phyloP scores from a whole-genome alignment of 257 asterid species.

The Solanum habrochaites region DNA sequence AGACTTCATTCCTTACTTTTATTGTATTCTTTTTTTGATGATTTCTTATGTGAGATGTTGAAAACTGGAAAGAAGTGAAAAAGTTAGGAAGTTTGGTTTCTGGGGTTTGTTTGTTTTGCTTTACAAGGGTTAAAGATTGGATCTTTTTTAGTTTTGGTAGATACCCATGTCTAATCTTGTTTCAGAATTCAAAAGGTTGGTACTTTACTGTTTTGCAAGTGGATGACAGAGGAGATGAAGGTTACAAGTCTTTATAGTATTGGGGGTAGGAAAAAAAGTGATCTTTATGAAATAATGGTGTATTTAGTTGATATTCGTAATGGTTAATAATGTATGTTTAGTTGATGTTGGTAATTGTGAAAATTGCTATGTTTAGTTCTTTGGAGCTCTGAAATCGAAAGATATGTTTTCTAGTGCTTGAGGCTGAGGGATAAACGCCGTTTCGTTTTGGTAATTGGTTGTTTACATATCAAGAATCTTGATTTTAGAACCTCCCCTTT shows the following conservation, averaged over 20 bases:
- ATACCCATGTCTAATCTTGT: not conserved
- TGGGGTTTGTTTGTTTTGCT: conserved; percentile 10
- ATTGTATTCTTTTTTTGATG: not conserved
- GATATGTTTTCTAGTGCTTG: conserved; percentile 15
- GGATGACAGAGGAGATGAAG: not conserved
- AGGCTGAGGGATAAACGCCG: conserved; percentile 16
- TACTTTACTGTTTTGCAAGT: not conserved
- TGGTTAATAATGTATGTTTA: not conserved
- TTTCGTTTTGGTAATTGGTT: conserved; percentile 8
- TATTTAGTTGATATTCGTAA: not conserved
- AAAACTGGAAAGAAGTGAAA: not conserved
- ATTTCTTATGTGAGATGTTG: not conserved
- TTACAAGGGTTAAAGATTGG: conserved; percentile 10
- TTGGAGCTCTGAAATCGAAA: not conserved
- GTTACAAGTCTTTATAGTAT: not conserved
- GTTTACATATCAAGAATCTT: not conserved
- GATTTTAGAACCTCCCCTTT: not conserved
- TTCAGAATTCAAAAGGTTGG: not conserved
- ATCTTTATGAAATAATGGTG: not conserved
- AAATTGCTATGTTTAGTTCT: not conserved
- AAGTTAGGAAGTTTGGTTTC: conserved; percentile 6
- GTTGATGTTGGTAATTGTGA: not conserved
- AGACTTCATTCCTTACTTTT: not conserved
- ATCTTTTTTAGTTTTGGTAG: conserved; percentile 10
- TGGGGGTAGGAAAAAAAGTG: not conserved